Percentiles rank a stretch among this genome's conserved stretches.
Conservation (phyloP, 1,139 yeast species). For the Blastobotrys proliferans region DNA sequence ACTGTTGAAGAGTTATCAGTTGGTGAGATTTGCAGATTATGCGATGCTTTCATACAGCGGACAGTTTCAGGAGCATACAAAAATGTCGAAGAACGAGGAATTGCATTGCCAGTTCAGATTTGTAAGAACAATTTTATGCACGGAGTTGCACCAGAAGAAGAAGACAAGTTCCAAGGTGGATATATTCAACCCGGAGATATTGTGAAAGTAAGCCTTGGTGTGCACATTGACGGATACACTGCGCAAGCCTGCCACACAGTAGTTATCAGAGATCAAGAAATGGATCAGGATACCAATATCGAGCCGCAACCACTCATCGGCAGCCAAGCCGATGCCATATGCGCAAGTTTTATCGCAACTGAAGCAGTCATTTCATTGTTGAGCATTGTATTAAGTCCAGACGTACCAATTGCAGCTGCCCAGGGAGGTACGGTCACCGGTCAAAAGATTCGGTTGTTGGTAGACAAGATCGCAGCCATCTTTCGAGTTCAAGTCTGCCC, state of each 20-base stretch:
- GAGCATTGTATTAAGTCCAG: constrained; percentile 71
- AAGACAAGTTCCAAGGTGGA: constrained; percentile 50
- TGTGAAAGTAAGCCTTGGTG: constrained; percentile 78
- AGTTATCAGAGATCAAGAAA: constrained; percentile 58
- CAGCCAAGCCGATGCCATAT: constrained; percentile 78
- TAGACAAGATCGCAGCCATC: constrained; percentile 73
- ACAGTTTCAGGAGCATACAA: constrained; percentile 28
- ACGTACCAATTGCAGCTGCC: constrained; percentile 38
- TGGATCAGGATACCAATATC: constrained; percentile 31
- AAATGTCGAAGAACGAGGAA: constrained; percentile 56
- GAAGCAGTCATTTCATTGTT: constrained; percentile 75
- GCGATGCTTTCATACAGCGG: constrained; percentile 62
- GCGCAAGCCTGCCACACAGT: constrained; percentile 81
- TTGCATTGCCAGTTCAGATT: constrained; percentile 84
- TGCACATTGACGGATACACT: constrained; percentile 93
- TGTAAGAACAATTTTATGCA: constrained; percentile 74
- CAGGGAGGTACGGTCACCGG: constrained; percentile 52
- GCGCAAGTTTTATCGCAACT: constrained; percentile 84
- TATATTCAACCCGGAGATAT: constrained; percentile 68
- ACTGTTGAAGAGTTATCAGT: constrained; percentile 42
- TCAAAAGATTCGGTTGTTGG: constrained; percentile 61
- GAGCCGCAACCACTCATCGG: constrained; percentile 75
- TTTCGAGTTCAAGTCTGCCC: constrained; percentile 85
- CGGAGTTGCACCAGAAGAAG: constrained; percentile 86
- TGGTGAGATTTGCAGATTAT: constrained; percentile 75